A percentile compares a stretch with the other conserved stretches of the same genome.
Conservation (phyloP, 192 early-diverging fungal species). For the Lobulomyces angularis region DNA sequence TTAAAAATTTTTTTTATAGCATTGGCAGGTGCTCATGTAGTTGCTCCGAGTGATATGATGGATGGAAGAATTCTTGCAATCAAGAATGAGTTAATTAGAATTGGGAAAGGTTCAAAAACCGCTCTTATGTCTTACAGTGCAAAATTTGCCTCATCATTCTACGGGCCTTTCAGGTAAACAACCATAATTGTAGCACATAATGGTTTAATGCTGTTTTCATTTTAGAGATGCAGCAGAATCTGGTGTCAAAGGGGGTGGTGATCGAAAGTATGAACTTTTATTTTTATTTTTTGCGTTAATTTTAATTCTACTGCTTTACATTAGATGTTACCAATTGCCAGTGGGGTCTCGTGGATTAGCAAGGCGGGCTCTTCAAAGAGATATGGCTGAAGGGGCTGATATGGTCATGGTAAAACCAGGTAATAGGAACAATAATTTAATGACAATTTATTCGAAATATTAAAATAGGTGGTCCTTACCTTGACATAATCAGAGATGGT, state of each 20-base stretch:
- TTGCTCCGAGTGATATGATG: slow-evolving; percentile 98
- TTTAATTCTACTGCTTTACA: no score
- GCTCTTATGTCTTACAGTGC: slow-evolving; percentile 93
- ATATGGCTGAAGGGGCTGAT: slow-evolving; percentile 89
- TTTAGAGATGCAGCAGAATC: no score
- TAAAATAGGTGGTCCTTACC: slow-evolving; percentile 84
- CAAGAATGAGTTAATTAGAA: slow-evolving; percentile 66
- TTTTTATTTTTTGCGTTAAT: no score
- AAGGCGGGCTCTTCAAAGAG: slow-evolving; percentile 63
- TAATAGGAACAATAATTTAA: no score
- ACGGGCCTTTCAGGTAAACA: slow-evolving; percentile 81
- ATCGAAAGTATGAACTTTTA: no score
- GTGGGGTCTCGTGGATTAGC: slow-evolving; percentile 78
- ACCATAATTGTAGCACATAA: neutral
- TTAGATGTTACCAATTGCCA: slow-evolving; percentile 89
- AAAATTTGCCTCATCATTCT: slow-evolving; percentile 90
- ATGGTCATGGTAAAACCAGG: slow-evolving; percentile 97
- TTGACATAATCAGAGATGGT: slow-evolving; percentile 91
- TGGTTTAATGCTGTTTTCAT: no score
- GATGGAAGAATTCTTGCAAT: slow-evolving; percentile 87
- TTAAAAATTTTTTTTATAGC: neutral
- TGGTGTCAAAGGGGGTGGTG: no score
- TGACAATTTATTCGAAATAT: no score
- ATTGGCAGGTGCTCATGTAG: slow-evolving; percentile 60
- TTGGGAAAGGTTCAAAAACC: slow-evolving; percentile 63